phyloP scores from a whole-genome alignment of 2,329 filamentous ascomycete species.

The Trichoderma sp. region DNA sequence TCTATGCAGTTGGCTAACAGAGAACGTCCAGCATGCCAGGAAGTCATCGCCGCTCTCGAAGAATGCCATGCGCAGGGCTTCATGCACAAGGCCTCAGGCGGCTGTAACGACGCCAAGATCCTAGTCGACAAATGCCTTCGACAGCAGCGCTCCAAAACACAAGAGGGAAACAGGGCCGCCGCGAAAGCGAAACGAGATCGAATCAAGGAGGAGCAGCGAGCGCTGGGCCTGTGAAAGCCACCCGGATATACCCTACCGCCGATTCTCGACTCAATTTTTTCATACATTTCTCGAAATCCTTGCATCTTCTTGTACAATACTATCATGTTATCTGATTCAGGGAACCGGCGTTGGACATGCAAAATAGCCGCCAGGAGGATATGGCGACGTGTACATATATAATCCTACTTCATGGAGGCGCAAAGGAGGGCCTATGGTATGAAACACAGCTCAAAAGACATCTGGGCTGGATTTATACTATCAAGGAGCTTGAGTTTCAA shows the following conservation, averaged over 20 bases:
- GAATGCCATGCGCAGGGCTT: slow-evolving; percentile 94
- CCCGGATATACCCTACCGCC: not conserved
- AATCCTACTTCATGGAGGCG: not conserved
- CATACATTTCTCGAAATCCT: not conserved
- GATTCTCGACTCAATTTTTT: slow-evolving; percentile 15
- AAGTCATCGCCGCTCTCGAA: slow-evolving; percentile 90
- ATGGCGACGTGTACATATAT: slow-evolving; percentile 16
- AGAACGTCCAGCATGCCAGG: slow-evolving; percentile 75
- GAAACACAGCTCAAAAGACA: not conserved
- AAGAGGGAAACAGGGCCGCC: slow-evolving; percentile 70
- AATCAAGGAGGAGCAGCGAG: slow-evolving; percentile 72
- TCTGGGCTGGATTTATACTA: not conserved
- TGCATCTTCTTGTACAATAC: slow-evolving; percentile 25
- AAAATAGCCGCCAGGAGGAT: slow-evolving; percentile 22
- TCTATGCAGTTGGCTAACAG: slow-evolving; percentile 31
- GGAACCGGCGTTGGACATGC: slow-evolving; percentile 25
- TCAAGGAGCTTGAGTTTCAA: not conserved
- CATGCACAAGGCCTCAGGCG: slow-evolving; percentile 85
- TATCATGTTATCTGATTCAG: slow-evolving; percentile 28
- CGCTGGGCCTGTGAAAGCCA: slow-evolving; percentile 41
- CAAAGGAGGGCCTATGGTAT: not conserved
- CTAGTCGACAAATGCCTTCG: slow-evolving; percentile 84
- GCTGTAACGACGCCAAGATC: slow-evolving; percentile 85
- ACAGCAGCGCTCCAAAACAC: slow-evolving; percentile 76
- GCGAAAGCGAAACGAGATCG: slow-evolving; percentile 69